These are phyloP conservation scores for Bonia amplexicaulis DNA, from an alignment of 176 grass and related monocot genomes.

Conservation along the genomic window DNA sequence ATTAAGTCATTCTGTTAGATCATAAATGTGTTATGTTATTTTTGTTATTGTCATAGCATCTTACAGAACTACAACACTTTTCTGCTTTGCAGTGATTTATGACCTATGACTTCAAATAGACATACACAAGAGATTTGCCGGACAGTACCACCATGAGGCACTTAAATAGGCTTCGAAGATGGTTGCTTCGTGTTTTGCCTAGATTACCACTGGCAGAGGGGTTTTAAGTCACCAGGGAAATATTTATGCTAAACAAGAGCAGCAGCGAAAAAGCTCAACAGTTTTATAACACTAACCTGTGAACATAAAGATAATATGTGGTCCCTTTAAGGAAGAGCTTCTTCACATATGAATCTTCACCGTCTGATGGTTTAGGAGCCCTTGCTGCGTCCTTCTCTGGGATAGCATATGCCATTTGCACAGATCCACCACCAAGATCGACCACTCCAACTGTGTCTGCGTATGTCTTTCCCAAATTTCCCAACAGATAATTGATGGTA, in stretches of 20 bases:
- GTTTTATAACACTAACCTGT: slow-evolving; percentile 51
- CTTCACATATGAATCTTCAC: slow-evolving; percentile 82
- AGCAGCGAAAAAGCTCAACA: not conserved
- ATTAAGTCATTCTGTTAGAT: not conserved
- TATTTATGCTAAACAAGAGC: not conserved
- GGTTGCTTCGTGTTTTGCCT: not conserved
- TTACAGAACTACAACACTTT: not conserved
- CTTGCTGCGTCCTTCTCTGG: slow-evolving; percentile 72
- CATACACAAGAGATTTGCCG: not conserved
- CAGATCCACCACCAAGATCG: slow-evolving; percentile 91
- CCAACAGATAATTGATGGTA: slow-evolving; percentile 80
- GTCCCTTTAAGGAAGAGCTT: slow-evolving; percentile 86
- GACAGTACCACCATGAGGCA: not conserved
- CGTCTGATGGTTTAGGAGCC: slow-evolving; percentile 60
- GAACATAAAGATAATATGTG: slow-evolving; percentile 89
- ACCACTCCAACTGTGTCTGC: slow-evolving; percentile 87
- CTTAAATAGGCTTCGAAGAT: not conserved
- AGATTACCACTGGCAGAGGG: not conserved
- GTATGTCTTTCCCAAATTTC: slow-evolving; percentile 76
- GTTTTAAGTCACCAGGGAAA: not conserved
- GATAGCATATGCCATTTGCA: slow-evolving; percentile 99
- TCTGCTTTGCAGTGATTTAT: not conserved
- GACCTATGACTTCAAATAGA: not conserved
- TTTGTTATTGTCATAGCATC: not conserved
- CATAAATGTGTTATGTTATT: not conserved